phyloP scores from a whole-genome alignment of 257 asterid genomes.

The Petunia secreta region DNA sequence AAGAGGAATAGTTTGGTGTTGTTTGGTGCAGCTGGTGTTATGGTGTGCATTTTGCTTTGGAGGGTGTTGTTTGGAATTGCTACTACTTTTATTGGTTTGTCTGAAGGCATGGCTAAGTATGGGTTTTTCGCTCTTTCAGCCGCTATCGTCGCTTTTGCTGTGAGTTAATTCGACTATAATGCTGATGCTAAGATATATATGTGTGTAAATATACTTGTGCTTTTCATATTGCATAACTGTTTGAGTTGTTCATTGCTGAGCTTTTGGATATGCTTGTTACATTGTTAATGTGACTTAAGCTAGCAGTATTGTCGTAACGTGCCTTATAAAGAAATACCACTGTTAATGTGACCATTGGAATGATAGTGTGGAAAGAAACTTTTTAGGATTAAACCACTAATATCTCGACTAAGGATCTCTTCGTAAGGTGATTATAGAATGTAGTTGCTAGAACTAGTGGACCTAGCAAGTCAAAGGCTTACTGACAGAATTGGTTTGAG shows the following conservation, averaged over 20 bases:
- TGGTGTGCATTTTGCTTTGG: slow-evolving; percentile 85
- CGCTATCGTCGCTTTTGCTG: slow-evolving; percentile 84
- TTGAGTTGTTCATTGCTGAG: neutral
- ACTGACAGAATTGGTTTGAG: neutral
- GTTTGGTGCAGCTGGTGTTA: slow-evolving; percentile 76
- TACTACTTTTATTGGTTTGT: slow-evolving; percentile 66
- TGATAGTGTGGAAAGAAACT: neutral
- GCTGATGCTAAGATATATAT: neutral
- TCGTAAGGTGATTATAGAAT: neutral
- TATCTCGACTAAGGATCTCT: neutral
- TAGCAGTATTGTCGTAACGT: neutral
- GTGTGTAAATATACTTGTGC: neutral
- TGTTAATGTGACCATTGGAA: neutral
- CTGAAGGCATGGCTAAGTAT: slow-evolving; percentile 97
- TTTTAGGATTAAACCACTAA: neutral
- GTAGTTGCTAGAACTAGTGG: neutral
- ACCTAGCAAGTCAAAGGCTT: neutral
- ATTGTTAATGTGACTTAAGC: neutral
- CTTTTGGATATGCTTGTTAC: neutral
- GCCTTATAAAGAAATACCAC: neutral
- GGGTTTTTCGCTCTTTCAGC: slow-evolving; percentile 93
- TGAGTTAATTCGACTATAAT: slow-evolving; percentile 50
- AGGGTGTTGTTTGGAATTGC: slow-evolving; percentile 89
- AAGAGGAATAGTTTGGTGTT: slow-evolving; percentile 69
- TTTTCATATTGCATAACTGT: neutral